Conservation (phyloP, 495 filamentous ascomycete genomes). For the Neurospora sp. region DNA sequence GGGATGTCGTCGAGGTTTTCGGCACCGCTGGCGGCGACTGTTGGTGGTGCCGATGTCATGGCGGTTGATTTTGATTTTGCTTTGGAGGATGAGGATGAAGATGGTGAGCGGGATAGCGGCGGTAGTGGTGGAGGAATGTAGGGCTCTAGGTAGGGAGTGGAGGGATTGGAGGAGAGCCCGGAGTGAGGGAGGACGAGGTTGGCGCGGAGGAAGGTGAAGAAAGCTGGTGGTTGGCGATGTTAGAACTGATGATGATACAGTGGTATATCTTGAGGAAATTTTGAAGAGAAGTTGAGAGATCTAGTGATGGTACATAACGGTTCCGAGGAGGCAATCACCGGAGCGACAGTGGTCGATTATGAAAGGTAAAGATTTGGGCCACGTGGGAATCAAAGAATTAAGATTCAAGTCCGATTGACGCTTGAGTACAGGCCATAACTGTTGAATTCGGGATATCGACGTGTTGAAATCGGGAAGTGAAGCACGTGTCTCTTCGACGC, state of each 20-base stretch:
- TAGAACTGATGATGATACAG: neutral
- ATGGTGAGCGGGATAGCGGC: neutral
- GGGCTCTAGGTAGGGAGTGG: constrained; percentile 33
- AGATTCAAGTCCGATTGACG: neutral
- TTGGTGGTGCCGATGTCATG: neutral
- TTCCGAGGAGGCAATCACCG: neutral
- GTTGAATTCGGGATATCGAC: neutral
- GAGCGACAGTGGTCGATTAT: neutral
- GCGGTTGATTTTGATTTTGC: neutral
- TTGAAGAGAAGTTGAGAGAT: neutral
- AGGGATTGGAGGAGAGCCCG: constrained; percentile 26
- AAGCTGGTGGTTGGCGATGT: constrained; percentile 27
- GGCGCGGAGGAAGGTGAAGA: constrained; percentile 46
- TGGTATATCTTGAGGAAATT: neutral
- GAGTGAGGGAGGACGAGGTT: constrained; percentile 43
- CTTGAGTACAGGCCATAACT: neutral
- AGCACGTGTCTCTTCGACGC: neutral
- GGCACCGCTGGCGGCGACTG: constrained; percentile 5
- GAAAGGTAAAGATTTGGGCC: neutral
- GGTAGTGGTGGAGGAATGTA: constrained; percentile 8
- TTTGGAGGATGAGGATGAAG: neutral
- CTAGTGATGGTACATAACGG: neutral
- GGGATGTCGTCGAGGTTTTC: constrained; percentile 26
- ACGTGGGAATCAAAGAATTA: neutral
- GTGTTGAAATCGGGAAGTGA: neutral